phyloP scores from a whole-genome alignment of 805 yeast genomes.

The Grigorovia transvaalensis region DNA sequence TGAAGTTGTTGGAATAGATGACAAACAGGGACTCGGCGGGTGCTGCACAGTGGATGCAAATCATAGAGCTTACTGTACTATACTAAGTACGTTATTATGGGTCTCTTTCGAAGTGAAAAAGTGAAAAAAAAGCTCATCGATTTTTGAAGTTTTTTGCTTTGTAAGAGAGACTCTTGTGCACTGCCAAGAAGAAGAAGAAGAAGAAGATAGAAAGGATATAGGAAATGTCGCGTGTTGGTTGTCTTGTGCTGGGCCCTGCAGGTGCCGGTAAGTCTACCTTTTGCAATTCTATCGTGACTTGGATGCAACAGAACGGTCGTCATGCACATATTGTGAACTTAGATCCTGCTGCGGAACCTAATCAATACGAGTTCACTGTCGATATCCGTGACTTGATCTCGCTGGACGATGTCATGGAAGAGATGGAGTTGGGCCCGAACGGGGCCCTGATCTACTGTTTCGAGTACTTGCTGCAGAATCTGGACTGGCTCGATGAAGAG shows the following conservation, averaged over 20 bases:
- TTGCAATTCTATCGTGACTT: constrained; percentile 75
- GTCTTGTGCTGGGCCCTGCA: constrained; percentile 90
- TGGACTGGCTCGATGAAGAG: constrained; percentile 97
- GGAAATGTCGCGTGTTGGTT: constrained; percentile 87
- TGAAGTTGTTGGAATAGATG: constrained; percentile 64
- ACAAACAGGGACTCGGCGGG: constrained; percentile 58
- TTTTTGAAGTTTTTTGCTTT: no score
- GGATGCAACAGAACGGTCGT: constrained; percentile 85
- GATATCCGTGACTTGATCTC: constrained; percentile 88
- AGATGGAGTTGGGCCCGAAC: constrained; percentile 84
- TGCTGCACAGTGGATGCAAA: constrained; percentile 79
- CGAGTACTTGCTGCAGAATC: constrained; percentile 75
- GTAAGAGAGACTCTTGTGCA: no score
- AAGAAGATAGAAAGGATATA: not conserved
- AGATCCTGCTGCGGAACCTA: constrained; percentile 96
- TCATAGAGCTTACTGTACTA: constrained; percentile 37
- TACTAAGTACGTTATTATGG: not conserved
- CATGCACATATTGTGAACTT: constrained; percentile 89
- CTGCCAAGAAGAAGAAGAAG: not conserved
- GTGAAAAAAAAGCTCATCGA: not conserved
- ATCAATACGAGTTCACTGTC: constrained; percentile 80
- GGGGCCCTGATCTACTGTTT: constrained; percentile 92
- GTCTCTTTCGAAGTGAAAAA: no score
- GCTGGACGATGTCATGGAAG: constrained; percentile 91
- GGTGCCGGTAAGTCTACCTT: constrained; percentile 95